These are phyloP conservation scores for Sugiyamaella novakii DNA, from an alignment of 1,139 yeast genomes.

Conservation along the genomic window DNA sequence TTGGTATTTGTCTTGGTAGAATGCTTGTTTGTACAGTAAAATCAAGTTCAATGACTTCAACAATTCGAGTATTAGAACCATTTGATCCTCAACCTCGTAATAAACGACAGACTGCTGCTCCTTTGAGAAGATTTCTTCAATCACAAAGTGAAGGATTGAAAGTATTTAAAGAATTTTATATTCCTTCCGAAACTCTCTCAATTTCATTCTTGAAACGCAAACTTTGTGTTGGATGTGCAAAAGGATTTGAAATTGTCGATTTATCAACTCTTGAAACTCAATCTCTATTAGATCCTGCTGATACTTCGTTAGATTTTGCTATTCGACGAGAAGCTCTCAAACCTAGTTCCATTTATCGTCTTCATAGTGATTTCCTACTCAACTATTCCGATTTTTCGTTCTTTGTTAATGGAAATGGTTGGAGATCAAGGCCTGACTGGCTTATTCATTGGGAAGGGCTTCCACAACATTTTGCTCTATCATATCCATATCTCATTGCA, in stretches of 20 bases:
- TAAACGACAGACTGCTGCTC: conserved; percentile 46
- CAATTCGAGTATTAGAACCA: conserved; percentile 87
- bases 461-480: conserved; percentile 88
- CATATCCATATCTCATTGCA: conserved; percentile 90
- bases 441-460: conserved; percentile 95
- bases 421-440: conserved; percentile 95
- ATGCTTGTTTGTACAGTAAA: conserved; percentile 89
- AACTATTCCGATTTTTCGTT: conserved; percentile 92
- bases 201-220: conserved; percentile 87
- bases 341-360: conserved; percentile 88
- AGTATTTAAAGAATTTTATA: conserved; percentile 73
- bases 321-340: conserved; percentile 79
- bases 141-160: conserved; percentile 55
- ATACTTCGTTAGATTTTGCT: conserved; percentile 95
- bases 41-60: conserved; percentile 67
- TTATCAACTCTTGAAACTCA: conserved; percentile 77
- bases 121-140: conserved; percentile 54
- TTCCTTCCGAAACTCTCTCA: conserved; percentile 87
- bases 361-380: conserved; percentile 83
- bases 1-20: conserved; percentile 89
- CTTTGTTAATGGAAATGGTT: conserved; percentile 90
- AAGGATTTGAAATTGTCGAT: conserved; percentile 90
- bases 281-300: conserved; percentile 89
- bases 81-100: conserved; percentile 53
- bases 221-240: conserved; percentile 92